Evolutionary conservation across 1,284 basidiomycete genomes (phyloP).

Genomic region (Ustanciosporium gigantosporum): DNA sequence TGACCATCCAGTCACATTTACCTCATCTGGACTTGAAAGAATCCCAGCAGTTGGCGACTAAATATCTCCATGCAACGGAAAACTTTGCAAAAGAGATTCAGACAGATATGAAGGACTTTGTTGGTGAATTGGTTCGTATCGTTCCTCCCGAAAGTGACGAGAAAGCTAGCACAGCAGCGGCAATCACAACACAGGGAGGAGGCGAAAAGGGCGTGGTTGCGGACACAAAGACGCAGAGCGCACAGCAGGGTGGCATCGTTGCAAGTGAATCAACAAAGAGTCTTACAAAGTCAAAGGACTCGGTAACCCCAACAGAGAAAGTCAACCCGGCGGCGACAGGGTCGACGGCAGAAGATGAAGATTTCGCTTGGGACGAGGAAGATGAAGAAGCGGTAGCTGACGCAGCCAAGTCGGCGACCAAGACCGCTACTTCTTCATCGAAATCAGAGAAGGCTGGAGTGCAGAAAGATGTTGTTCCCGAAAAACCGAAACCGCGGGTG

Average conservation of each 20-base stretch:
- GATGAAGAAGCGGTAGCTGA: constrained; percentile 29
- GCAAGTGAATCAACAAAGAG: no score
- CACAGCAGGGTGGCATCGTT: no score
- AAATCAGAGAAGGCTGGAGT: background rate
- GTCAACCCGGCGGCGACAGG: no score
- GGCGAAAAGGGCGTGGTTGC: background rate
- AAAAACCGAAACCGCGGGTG: background rate
- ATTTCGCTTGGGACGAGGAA: constrained; percentile 51
- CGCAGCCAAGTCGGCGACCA: constrained; percentile 1
- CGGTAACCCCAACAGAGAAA: background rate
- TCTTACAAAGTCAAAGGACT: background rate
- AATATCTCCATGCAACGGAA: constrained; percentile 42
- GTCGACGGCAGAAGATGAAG: constrained; percentile 34
- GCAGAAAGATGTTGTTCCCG: background rate
- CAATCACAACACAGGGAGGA: background rate
- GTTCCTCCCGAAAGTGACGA: constrained; percentile 42
- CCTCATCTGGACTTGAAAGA: constrained; percentile 46
- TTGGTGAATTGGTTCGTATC: constrained; percentile 45
- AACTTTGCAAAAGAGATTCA: constrained; percentile 44
- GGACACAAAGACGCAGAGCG: no score
- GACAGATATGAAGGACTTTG: constrained; percentile 46
- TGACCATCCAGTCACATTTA: constrained; percentile 41
- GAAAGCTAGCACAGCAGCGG: background rate
- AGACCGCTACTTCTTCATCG: background rate
- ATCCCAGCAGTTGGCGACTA: constrained; percentile 42